Conservation (phyloP, 345 rosid species). For the Acer negundo region DNA sequence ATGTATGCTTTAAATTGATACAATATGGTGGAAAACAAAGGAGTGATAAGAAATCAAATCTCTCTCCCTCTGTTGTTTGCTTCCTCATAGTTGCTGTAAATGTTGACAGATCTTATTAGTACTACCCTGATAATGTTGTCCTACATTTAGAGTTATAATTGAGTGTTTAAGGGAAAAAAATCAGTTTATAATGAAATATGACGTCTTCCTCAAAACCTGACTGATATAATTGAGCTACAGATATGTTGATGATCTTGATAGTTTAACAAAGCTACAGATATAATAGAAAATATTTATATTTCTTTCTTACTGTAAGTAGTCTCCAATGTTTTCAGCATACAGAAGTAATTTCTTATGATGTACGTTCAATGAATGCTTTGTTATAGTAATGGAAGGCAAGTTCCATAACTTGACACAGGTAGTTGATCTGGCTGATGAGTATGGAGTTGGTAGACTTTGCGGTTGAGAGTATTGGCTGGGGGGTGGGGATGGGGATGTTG, state of each 20-base stretch:
- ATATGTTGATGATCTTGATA: neutral
- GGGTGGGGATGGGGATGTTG: too few species aligned
- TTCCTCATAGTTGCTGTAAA: neutral
- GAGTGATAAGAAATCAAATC: neutral
- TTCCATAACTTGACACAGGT: neutral
- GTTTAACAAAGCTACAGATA: neutral
- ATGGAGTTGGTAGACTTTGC: neutral
- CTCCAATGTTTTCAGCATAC: too few species aligned
- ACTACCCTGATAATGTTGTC: constrained; percentile 1
- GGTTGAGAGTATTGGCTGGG: neutral
- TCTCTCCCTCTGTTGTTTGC: neutral
- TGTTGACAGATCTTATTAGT: neutral
- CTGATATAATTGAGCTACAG: neutral
- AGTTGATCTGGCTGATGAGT: constrained; percentile 11
- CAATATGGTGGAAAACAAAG: neutral
- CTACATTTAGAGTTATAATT: neutral
- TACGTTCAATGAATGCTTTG: neutral
- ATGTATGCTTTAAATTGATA: neutral
- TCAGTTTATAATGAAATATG: neutral
- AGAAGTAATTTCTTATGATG: too few species aligned
- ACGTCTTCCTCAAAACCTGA: neutral
- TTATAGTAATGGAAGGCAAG: neutral
- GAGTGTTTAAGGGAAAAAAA: neutral
- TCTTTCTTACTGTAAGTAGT: neutral
- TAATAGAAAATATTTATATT: neutral